A percentile compares a stretch with the other conserved stretches of the same genome.
phyloP scores from a whole-genome alignment of 192 early-diverging fungal genomes.

The Chytriomyces confervae region DNA sequence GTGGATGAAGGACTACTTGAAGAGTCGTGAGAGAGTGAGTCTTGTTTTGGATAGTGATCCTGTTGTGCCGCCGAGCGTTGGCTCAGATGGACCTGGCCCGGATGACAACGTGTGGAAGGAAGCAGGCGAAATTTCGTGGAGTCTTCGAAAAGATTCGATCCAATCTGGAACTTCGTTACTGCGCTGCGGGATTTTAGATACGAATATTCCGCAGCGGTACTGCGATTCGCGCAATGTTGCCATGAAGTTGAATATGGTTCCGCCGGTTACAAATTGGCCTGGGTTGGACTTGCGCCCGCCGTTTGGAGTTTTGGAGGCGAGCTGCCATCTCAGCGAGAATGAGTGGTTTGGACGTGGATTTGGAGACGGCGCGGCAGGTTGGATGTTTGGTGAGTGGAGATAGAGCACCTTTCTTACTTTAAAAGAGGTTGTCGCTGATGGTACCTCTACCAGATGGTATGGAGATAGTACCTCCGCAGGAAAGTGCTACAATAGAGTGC shows the following conservation, averaged over 20 bases:
- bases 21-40: too few species aligned
- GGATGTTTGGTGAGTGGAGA: slow-evolving; percentile 31
- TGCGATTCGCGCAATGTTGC: slow-evolving; percentile 34
- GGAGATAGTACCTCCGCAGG: slow-evolving; percentile 13
- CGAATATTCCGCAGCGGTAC: slow-evolving; percentile 33
- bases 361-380: slow-evolving; percentile 34
- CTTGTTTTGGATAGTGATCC: too few species aligned
- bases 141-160: too few species aligned
- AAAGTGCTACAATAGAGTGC: slow-evolving; percentile 13
- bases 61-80: too few species aligned
- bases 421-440: background rate
- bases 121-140: too few species aligned
- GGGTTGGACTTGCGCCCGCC: slow-evolving; percentile 10
- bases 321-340: slow-evolving; percentile 27
- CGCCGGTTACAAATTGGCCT: background rate
- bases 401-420: background rate
- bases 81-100: too few species aligned
- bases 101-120: too few species aligned
- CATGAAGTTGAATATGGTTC: slow-evolving; percentile 13
- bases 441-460: slow-evolving; percentile 8
- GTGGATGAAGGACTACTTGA: too few species aligned
- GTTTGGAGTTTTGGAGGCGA: slow-evolving; percentile 13
- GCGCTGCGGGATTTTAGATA: slow-evolving; percentile 20
- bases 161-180: too few species aligned
- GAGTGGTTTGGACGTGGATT: slow-evolving; percentile 28